Evolutionary conservation across 192 early-diverging fungal species (phyloP).

Genomic region (Backusella tarrabulga): DNA sequence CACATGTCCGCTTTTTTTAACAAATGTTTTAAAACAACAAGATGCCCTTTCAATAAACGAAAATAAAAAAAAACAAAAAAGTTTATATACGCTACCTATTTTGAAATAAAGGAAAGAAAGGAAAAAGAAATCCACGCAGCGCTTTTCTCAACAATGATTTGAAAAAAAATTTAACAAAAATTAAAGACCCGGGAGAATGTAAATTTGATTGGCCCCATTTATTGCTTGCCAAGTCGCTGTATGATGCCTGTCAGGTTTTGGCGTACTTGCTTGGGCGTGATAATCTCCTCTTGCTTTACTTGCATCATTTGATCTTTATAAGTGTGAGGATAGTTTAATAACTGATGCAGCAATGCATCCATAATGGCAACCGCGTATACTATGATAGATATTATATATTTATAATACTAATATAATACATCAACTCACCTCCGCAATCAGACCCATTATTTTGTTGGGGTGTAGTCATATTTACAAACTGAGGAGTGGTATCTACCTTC

Average conservation of each 20-base stretch:
- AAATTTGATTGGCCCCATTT: not conserved
- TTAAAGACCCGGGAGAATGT: not conserved
- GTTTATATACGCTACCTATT: not conserved
- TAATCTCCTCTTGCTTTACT: not conserved
- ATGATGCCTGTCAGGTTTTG: conserved; percentile 1
- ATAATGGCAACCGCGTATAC: conserved; percentile 14
- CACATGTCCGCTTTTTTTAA: not conserved
- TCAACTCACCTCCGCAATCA: conserved; percentile 21
- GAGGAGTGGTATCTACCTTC: not conserved
- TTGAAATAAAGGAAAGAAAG: not conserved
- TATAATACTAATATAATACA: no score
- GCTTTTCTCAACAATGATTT: not conserved
- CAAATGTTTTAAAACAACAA: not conserved
- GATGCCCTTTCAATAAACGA: not conserved
- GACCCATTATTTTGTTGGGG: conserved; percentile 27
- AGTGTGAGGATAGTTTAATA: not conserved
- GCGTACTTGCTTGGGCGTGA: not conserved
- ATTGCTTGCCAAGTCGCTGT: conserved; percentile 36
- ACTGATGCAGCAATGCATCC: conserved; percentile 11
- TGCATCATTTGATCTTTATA: not conserved
- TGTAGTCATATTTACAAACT: conserved; percentile 7
- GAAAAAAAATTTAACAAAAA: conserved; percentile 9
- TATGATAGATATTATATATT: not conserved
- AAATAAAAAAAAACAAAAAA: not conserved
- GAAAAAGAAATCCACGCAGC: not conserved